These are phyloP conservation scores for Pugionium cornutum DNA, from an alignment of 345 rosid genomes.

Conservation along the genomic window DNA sequence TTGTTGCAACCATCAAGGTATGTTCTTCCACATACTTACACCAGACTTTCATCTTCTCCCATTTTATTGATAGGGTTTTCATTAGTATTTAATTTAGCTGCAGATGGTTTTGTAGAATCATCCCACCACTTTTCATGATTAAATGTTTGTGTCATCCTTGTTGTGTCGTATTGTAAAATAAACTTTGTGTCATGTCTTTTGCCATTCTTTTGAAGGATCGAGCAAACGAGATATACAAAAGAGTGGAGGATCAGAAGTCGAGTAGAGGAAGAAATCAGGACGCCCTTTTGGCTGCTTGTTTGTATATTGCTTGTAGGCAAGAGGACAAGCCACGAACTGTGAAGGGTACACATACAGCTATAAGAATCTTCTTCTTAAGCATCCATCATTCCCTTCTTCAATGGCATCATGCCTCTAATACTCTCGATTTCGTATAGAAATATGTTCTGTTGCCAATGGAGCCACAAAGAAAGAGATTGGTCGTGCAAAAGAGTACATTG, in stretches of 20 bases:
- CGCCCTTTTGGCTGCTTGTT: slow-evolving; percentile 97
- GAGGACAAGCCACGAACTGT: slow-evolving; percentile 97
- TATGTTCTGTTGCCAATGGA: slow-evolving; percentile 96
- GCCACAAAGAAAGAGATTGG: slow-evolving; percentile 98
- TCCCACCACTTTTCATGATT: not conserved
- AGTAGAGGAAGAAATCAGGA: slow-evolving; percentile 99
- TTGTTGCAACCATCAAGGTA: slow-evolving; percentile 98
- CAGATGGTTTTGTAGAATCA: slow-evolving; percentile 13
- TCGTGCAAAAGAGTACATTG: slow-evolving; percentile 95
- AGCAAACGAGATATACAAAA: slow-evolving; percentile 94
- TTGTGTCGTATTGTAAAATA: not conserved
- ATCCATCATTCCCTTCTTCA: slow-evolving; percentile 43
- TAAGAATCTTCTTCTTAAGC: slow-evolving; percentile 51
- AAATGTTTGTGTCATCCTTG: not conserved
- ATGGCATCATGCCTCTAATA: slow-evolving; percentile 55
- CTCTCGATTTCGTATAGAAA: slow-evolving; percentile 61
- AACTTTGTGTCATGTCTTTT: slow-evolving; percentile 31
- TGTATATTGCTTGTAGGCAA: slow-evolving; percentile 95
- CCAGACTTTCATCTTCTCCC: not conserved
- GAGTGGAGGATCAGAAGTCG: slow-evolving; percentile 96
- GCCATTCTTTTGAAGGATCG: slow-evolving; percentile 59
- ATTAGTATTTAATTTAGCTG: not conserved
- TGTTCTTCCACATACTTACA: slow-evolving; percentile 2
- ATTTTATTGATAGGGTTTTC: not conserved
- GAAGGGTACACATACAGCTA: slow-evolving; percentile 78